Evolutionary conservation across 177 flowering plant species (phyloP).

Genomic region (Vitis hybrid): DNA sequence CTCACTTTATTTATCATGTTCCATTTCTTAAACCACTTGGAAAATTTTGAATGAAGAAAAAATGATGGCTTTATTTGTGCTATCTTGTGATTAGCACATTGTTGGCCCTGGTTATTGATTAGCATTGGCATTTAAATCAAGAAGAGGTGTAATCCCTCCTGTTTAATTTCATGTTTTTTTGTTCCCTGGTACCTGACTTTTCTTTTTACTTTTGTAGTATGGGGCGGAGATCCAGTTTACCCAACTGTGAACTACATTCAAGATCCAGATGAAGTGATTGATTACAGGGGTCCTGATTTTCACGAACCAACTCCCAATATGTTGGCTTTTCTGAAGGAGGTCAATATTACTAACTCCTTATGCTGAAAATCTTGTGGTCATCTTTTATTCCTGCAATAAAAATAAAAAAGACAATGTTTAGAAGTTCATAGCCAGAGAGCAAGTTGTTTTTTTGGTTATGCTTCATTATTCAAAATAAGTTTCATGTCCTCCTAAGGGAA

Average conservation of each 20-base stretch:
- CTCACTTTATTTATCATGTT: background rate
- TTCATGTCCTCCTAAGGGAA: background rate
- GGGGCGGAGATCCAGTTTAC: conserved; percentile 99
- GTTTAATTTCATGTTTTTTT: background rate
- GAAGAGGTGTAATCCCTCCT: background rate
- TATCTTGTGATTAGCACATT: background rate
- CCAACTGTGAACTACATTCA: conserved; percentile 94
- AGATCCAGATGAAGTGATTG: conserved; percentile 84
- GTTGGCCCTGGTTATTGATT: background rate
- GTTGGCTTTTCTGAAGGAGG: conserved; percentile 83
- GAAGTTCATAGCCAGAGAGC: background rate
- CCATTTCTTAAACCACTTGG: background rate
- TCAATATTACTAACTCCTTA: conserved; percentile 16
- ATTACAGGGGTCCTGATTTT: conserved; percentile 89
- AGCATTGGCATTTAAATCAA: background rate
- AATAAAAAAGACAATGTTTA: background rate
- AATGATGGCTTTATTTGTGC: background rate
- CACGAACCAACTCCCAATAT: conserved; percentile 91
- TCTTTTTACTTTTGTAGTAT: conserved; percentile 53
- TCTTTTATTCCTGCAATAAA: background rate
- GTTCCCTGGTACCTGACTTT: background rate
- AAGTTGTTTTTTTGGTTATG: background rate
- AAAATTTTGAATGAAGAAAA: background rate
- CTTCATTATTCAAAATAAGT: background rate
- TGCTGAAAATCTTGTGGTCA: background rate